Percentiles rank a stretch among this genome's conserved stretches.
Evolutionary conservation across 257 asterid species (phyloP).

Genomic region (Primulina tabacum): DNA sequence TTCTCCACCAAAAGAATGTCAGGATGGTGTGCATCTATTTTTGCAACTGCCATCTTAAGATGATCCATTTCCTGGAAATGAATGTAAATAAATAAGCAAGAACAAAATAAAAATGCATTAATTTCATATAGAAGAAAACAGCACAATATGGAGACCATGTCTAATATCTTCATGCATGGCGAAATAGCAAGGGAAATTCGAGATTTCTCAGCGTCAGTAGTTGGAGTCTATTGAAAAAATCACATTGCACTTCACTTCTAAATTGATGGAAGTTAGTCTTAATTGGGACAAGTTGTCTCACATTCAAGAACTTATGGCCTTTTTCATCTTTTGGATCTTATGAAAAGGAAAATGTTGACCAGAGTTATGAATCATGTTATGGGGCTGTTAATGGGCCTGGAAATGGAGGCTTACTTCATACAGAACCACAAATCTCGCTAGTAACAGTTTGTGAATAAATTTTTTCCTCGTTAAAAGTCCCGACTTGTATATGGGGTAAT

Average conservation of each 20-base stretch:
- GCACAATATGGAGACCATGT: not conserved
- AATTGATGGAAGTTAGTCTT: not conserved
- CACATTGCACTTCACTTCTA: not conserved
- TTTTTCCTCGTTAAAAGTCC: no score
- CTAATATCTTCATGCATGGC: not conserved
- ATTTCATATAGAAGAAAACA: not conserved
- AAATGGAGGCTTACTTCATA: not conserved
- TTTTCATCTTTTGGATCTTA: not conserved
- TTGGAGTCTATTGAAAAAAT: not conserved
- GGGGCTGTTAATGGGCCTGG: not conserved
- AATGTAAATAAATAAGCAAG: constrained; percentile 27
- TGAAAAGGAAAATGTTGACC: not conserved
- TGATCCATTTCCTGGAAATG: constrained; percentile 90
- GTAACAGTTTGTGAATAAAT: no score
- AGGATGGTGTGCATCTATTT: constrained; percentile 80
- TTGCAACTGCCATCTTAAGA: constrained; percentile 98
- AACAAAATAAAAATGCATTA: constrained; percentile 11
- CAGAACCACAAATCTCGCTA: no score
- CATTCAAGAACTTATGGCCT: not conserved
- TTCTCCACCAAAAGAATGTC: constrained; percentile 95
- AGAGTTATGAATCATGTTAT: not conserved
- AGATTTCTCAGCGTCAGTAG: not conserved
- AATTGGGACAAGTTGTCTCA: not conserved
- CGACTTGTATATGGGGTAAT: no score
- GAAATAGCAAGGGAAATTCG: not conserved